These are phyloP conservation scores for Hypoxylon sp. DNA, from an alignment of 2,329 filamentous ascomycete species.

Conservation along the genomic window DNA sequence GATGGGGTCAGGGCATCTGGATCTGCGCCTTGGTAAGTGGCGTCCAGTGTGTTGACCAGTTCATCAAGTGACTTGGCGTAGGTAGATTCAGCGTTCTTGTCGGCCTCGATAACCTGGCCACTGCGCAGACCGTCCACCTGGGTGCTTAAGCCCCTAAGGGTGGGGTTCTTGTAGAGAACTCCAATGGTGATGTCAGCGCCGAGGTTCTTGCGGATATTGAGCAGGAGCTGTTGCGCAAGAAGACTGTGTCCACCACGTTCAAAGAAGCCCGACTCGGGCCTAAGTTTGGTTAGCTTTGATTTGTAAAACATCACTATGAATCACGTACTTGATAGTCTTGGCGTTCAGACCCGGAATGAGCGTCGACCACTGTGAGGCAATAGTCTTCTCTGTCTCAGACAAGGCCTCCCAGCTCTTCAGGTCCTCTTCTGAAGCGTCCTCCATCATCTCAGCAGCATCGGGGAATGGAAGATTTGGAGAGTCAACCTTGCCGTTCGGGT, in stretches of 20 bases:
- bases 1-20: too few species aligned
- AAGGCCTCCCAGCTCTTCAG: slow-evolving; percentile 53
- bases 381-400: slow-evolving; percentile 66
- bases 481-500: slow-evolving; percentile 87
- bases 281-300: too few species aligned
- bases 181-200: slow-evolving; percentile 70
- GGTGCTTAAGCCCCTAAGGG: slow-evolving; percentile 55
- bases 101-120: too few species aligned
- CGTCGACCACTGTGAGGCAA: slow-evolving; percentile 79
- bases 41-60: slow-evolving; percentile 52
- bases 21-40: slow-evolving; percentile 48
- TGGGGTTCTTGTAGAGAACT: slow-evolving; percentile 72
- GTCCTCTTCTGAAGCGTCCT: slow-evolving; percentile 54
- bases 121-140: slow-evolving; percentile 57
- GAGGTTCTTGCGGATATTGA: slow-evolving; percentile 63
- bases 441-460: slow-evolving; percentile 72
- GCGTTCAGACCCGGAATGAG: slow-evolving; percentile 73
- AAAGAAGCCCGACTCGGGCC: slow-evolving; percentile 71
- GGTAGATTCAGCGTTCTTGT: too few species aligned
- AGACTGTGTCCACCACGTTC: slow-evolving; percentile 84
- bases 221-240: slow-evolving; percentile 81
- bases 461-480: slow-evolving; percentile 82
- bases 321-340: too few species aligned
- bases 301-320: too few species aligned
- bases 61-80: slow-evolving; percentile 59